Base-by-base conservation (phyloP, 2,329 filamentous ascomycete genomes). In the Capronia coronata region DNA sequence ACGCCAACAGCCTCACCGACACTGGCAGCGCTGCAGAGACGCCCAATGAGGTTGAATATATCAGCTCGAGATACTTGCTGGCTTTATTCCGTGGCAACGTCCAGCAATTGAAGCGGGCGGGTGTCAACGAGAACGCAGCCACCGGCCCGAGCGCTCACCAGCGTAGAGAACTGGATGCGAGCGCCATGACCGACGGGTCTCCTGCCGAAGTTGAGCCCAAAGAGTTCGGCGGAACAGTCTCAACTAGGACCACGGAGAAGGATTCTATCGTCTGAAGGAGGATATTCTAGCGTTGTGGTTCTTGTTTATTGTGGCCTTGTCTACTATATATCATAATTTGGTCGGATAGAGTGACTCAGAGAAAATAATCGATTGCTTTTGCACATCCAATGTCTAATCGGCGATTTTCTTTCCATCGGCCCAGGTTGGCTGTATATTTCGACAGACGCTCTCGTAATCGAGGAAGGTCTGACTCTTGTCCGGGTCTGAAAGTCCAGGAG, bases 401-500 rank as follows among this genome's bases (percentile, higher is more conserved):
- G 50, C 54, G 23, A 57, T 62, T 38, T 63, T 65, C 44, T 68
- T 71, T 25, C 68, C 67, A 50, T 73, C 69, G 2, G 68, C 68
- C 71, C 71, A 73, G 42, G 69, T 73, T 4, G 71, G 71, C 58
- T 70, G 65, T 68, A 82, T 72, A 38, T 74, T 71, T 48, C 83
- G 76, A 63, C 86, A 90, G n/a, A 90, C 84, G 46, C 75, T 75
- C 64, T 87, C 83, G 62, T 89, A 90, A 63, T 89, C 84, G 51
- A 67, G 65, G 54, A 87, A 79, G 41, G 69, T 74, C 52, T 73
- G 68, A 3, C 43, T 45, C 23, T 50, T 48, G 29, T 73, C 69
- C 51, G 77, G 64, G 46, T 74, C 74, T 40, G 78, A 70, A 37
- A 80, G 71, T 48, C 83, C 73, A 40, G 80, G 78, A 0, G 86